A percentile compares a stretch with the other conserved stretches of the same genome.
Evolutionary conservation across 805 yeast species (phyloP).

Genomic region (Barnettozyma vustinii): DNA sequence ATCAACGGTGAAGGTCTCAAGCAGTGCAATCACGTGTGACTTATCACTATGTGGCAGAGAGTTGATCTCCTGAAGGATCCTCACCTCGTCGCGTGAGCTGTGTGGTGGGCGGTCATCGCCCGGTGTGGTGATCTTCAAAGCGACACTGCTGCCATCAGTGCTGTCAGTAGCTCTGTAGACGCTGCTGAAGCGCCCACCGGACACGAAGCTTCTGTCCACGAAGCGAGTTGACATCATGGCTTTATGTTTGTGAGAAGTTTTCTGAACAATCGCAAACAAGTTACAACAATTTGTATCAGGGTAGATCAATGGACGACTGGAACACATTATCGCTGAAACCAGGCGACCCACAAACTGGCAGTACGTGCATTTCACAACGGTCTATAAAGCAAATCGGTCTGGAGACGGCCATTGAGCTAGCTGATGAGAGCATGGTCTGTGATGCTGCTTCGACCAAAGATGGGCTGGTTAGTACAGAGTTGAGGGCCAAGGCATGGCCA

Average conservation of each 20-base stretch:
- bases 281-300: neutral
- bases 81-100: constrained; percentile 40
- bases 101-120: constrained; percentile 53
- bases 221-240: constrained; percentile 8
- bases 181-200: constrained; percentile 40
- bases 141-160: constrained; percentile 24
- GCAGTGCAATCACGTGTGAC: constrained; percentile 16
- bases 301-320: constrained; percentile 29
- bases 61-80: constrained; percentile 26
- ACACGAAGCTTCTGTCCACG: constrained; percentile 24
- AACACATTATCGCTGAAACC: constrained; percentile 42
- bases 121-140: constrained; percentile 43
- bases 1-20: constrained; percentile 23
- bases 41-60: constrained; percentile 15
- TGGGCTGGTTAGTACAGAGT: constrained; percentile 39
- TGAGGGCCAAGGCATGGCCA: constrained; percentile 49
- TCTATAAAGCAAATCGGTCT: constrained; percentile 28
- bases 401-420: constrained; percentile 30
- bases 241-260: neutral
- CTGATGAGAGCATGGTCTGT: constrained; percentile 26
- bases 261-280: neutral
- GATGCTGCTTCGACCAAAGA: constrained; percentile 39
- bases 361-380: neutral
- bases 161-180: constrained; percentile 28
- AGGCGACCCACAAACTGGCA: constrained; percentile 20